Base-by-base conservation (phyloP, 129 eudicot species). In the Tagetes erecta region DNA sequence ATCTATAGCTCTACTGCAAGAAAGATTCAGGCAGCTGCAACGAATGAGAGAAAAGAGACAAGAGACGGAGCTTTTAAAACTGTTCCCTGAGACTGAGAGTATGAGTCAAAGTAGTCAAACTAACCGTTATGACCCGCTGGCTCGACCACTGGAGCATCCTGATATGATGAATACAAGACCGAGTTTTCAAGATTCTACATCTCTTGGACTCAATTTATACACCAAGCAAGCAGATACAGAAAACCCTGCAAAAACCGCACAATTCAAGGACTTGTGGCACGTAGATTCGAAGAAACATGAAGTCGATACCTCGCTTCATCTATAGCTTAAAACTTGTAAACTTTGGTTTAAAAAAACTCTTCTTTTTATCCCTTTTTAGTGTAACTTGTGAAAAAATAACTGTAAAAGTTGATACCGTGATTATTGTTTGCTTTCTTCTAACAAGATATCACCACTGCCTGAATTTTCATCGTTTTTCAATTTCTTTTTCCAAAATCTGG, bases 281-380 rank as follows among this genome's bases (percentile, higher is more conserved):
- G 49, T 46, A 14, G 76, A 27, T 53, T 77, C 80, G 14, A 79
- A 72, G 6, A 76, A 78, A 27, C 57, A 67, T 53, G 85, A 82
- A 41, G 87, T 83, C 39, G 92, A 87, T 63, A 87, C 89, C 6
- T 77, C 92, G 38, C 87, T 87, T 84, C 92, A 70, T 83, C 76
- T 83, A 55, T 87, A 87, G 76, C 27, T 20, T 20, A 65, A 56
- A 69, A 64, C 56, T 30, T 68, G 3, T 40, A 14, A 33, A 41
- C 76, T 53, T 78, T 5, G 62, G 46, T 46, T 51, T 42, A 51
- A 41, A 58, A 31, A 59, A 33, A 30, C 8, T 2, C 37, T 49
- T 38, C 67, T 67, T 78, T 58, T 4, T 6, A 56, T 57, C 64
- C 3, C 6, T 40, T 41, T 36, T 56, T 72, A 13, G 64, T 82